These are phyloP conservation scores for Hyphodiscus sp. DNA, from an alignment of 2,329 filamentous ascomycete species.

Conservation along the genomic window DNA sequence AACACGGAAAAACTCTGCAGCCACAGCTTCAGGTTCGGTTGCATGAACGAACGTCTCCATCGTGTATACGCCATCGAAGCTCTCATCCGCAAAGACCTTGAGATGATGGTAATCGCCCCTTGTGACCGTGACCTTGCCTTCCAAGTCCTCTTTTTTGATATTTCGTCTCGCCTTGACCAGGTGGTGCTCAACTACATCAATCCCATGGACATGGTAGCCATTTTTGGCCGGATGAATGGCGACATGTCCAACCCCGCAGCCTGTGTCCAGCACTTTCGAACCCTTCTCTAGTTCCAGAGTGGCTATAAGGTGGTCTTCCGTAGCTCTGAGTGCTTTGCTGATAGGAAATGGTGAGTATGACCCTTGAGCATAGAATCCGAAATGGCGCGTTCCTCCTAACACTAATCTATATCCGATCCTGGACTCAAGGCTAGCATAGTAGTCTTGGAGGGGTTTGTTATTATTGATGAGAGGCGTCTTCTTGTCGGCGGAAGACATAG, in stretches of 20 bases:
- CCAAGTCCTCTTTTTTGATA: conserved; percentile 30
- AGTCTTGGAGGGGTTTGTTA: conserved; percentile 36
- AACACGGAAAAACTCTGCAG: conserved; percentile 41
- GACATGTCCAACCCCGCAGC: conserved; percentile 44
- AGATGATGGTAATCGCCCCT: conserved; percentile 48
- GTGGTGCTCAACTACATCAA: conserved; percentile 45
- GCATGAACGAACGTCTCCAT: conserved; percentile 52
- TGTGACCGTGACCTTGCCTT: conserved; percentile 33
- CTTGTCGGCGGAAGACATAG: too few relatives aligned
- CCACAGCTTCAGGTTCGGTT: conserved; percentile 37
- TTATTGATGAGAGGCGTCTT: conserved; percentile 27
- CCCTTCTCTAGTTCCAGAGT: conserved; percentile 34
- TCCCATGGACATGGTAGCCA: conserved; percentile 37
- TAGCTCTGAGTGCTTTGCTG: conserved; percentile 34
- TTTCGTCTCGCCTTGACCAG: conserved; percentile 38
- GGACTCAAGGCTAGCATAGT: conserved; percentile 41
- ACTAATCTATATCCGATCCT: conserved; percentile 37
- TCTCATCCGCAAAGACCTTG: conserved; percentile 31
- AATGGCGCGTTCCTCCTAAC: conserved; percentile 43
- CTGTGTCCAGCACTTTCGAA: conserved; percentile 43
- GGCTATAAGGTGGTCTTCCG: conserved; percentile 42
- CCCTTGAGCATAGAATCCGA: conserved; percentile 41
- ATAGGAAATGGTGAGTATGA: conserved; percentile 44
- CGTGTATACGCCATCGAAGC: conserved; percentile 47
- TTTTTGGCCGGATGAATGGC: conserved; percentile 41